Evolutionary conservation across 2,329 filamentous ascomycete species (phyloP).

Genomic region (Penicillium sp.): DNA sequence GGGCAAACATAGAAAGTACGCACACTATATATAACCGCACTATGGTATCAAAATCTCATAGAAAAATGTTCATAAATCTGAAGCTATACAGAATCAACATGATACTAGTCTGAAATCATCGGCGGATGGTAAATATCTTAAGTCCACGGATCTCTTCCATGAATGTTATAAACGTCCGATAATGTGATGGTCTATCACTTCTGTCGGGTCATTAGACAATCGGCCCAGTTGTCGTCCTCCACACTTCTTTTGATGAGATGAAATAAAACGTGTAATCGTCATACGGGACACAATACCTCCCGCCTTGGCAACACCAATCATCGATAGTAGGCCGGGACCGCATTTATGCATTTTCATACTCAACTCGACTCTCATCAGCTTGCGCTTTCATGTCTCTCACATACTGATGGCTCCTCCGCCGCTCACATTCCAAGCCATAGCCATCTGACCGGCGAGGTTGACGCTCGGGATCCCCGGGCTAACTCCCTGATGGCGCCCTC

Average conservation of each 20-base stretch:
- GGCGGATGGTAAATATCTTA: neutral
- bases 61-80: neutral
- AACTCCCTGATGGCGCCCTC: constrained; percentile 44
- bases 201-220: too few relatives aligned
- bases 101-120: neutral
- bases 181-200: too few relatives aligned
- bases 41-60: neutral
- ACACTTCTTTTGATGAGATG: neutral
- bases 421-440: constrained; percentile 51
- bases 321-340: neutral
- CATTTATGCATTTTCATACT: constrained; percentile 16
- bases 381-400: constrained; percentile 3
- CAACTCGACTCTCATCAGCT: constrained; percentile 6
- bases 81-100: neutral
- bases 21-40: neutral
- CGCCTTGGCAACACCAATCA: constrained; percentile 14
- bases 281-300: constrained; percentile 7
- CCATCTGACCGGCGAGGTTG: constrained; percentile 57
- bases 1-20: neutral
- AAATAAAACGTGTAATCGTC: neutral
- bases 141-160: neutral
- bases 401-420: constrained; percentile 56
- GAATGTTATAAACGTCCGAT: too few relatives aligned
- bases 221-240: neutral
- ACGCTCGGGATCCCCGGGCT: constrained; percentile 49